These are phyloP conservation scores for Diutina ranongensis DNA, from an alignment of 1,139 yeast genomes.

Conservation along the genomic window DNA sequence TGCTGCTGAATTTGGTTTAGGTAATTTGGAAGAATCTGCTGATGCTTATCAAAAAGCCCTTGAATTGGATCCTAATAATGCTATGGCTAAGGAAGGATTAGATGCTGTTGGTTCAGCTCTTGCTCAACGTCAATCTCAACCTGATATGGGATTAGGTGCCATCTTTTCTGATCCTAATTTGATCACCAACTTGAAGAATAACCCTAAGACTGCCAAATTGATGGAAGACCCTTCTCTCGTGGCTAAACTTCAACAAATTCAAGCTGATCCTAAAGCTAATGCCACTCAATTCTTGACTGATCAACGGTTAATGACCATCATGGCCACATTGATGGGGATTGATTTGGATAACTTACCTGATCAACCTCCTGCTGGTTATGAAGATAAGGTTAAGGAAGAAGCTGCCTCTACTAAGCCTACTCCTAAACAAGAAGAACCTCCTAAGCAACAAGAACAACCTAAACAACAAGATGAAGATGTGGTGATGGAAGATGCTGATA, in stretches of 20 bases:
- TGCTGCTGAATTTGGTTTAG: slow-evolving; percentile 83
- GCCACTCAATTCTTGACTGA: slow-evolving; percentile 58
- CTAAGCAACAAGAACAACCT: neutral
- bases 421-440: neutral
- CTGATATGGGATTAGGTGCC: slow-evolving; percentile 68
- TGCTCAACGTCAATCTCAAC: slow-evolving; percentile 29
- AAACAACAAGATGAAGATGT: slow-evolving; percentile 16
- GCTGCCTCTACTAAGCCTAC: neutral
- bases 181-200: slow-evolving; percentile 59
- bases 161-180: slow-evolving; percentile 75
- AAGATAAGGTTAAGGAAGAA: neutral
- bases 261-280: slow-evolving; percentile 64
- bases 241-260: slow-evolving; percentile 54
- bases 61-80: slow-evolving; percentile 68
- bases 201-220: slow-evolving; percentile 80
- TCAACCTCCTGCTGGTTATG: slow-evolving; percentile 1
- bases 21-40: slow-evolving; percentile 61
- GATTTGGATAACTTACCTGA: slow-evolving; percentile 34
- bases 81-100: slow-evolving; percentile 82
- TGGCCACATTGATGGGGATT: slow-evolving; percentile 82
- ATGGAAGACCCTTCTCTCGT: slow-evolving; percentile 85
- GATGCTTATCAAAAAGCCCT: slow-evolving; percentile 69
- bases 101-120: slow-evolving; percentile 53
- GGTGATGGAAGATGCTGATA: slow-evolving; percentile 22
- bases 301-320: slow-evolving; percentile 78